A percentile compares a stretch with the other conserved stretches of the same genome.
Evolutionary conservation across 306 rosid genomes (phyloP).

Genomic region (Biancaea sappan): DNA sequence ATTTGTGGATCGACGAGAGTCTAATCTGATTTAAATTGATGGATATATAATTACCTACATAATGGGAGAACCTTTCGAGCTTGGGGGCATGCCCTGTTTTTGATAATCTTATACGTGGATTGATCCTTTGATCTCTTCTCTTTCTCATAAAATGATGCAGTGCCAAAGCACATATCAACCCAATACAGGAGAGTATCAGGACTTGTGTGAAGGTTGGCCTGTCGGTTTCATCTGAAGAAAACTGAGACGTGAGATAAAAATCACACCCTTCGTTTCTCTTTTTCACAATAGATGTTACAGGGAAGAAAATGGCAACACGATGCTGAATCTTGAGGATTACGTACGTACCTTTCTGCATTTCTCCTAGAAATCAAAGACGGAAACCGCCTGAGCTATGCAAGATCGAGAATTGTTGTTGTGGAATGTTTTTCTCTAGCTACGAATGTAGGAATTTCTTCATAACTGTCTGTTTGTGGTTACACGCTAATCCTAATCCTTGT

Average conservation of each 20-base stretch:
- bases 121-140: conserved; percentile 60
- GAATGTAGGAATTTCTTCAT: conserved; percentile 32
- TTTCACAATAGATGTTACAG: background rate
- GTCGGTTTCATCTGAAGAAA: conserved; percentile 49
- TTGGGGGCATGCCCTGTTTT: conserved; percentile 58
- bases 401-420: conserved; percentile 4
- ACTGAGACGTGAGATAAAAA: background rate
- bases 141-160: conserved; percentile 56
- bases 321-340: conserved; percentile 3
- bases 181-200: conserved; percentile 53
- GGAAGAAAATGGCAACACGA: background rate
- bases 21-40: background rate
- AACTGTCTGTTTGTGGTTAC: conserved; percentile 24
- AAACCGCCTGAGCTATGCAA: conserved; percentile 18
- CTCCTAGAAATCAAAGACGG: conserved; percentile 39
- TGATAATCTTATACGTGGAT: conserved; percentile 62
- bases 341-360: conserved; percentile 60
- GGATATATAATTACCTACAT: conserved; percentile 69
- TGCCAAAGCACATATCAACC: conserved; percentile 51
- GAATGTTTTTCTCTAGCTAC: background rate
- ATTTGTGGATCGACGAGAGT: conserved; percentile 4
- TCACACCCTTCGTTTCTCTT: background rate
- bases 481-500: conserved; percentile 32
- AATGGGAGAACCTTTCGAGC: conserved; percentile 87
- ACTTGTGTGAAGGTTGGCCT: conserved; percentile 58